These are phyloP conservation scores for Pythium utonaiense DNA, from an alignment of 352 stramenopile species.

Conservation along the genomic window DNA sequence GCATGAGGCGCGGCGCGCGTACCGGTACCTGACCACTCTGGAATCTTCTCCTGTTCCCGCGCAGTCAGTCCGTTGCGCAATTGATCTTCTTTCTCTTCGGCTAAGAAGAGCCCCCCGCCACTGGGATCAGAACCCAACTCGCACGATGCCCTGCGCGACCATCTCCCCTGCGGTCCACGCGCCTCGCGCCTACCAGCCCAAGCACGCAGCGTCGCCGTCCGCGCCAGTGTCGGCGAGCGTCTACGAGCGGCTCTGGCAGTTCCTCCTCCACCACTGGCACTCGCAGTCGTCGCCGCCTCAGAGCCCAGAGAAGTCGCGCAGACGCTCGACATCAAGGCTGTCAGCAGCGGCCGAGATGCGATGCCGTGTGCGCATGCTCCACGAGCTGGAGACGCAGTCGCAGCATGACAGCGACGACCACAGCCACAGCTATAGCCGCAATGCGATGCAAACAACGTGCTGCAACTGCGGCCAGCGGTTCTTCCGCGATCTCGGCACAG, in stretches of 20 bases:
- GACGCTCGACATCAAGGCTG: constrained; percentile 4
- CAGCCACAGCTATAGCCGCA: neutral
- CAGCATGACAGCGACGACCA: neutral
- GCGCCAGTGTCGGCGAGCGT: neutral
- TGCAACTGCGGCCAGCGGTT: constrained; percentile 52
- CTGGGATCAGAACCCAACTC: neutral
- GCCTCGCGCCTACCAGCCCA: neutral
- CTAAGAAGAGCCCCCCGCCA: neutral
- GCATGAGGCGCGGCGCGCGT: neutral
- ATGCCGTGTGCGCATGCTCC: constrained; percentile 17
- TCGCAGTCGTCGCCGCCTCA: neutral
- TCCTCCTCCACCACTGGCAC: constrained; percentile 13
- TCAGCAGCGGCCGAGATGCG: constrained; percentile 15
- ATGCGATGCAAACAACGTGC: constrained; percentile 36
- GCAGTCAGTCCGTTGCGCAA: neutral
- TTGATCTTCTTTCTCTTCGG: neutral
- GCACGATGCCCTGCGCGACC: constrained; percentile 14
- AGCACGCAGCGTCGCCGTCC: neutral
- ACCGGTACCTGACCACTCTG: neutral
- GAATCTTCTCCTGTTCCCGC: neutral
- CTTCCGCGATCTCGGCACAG: constrained; percentile 24
- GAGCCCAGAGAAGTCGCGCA: neutral
- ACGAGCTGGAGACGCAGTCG: constrained; percentile 18
- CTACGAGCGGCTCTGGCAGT: constrained; percentile 21
- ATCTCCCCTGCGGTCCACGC: constrained; percentile 8